Evolutionary conservation across 2,329 filamentous ascomycete species (phyloP).

Genomic region (Neopestalotiopsis clavispora): DNA sequence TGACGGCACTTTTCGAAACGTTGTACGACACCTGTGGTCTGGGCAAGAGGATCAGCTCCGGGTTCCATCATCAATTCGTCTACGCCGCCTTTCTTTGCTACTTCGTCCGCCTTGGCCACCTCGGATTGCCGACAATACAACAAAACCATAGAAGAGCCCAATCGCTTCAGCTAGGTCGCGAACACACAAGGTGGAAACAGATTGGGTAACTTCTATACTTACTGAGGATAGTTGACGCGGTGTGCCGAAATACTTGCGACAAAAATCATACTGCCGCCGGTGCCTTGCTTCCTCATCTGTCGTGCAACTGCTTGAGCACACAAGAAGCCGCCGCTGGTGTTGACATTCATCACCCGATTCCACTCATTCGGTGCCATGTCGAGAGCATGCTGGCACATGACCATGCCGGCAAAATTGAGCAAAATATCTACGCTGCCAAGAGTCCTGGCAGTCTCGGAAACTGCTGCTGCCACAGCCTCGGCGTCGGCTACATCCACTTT

Average conservation of each 20-base stretch:
- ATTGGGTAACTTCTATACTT: neutral
- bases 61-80: neutral
- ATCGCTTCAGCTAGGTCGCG: neutral
- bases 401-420: conserved; percentile 72
- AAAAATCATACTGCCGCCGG: conserved; percentile 67
- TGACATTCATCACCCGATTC: conserved; percentile 70
- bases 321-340: conserved; percentile 73
- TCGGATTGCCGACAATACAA: neutral
- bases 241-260: conserved; percentile 73
- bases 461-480: conserved; percentile 43
- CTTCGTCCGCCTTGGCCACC: neutral
- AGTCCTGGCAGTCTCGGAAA: conserved; percentile 37
- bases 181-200: neutral
- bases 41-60: neutral
- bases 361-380: conserved; percentile 64
- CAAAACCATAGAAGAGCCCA: neutral
- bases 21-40: conserved; percentile 73
- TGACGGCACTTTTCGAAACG: conserved; percentile 69
- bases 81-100: neutral
- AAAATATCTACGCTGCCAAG: conserved; percentile 61
- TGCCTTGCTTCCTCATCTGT: conserved; percentile 55
- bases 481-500: conserved; percentile 65
- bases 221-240: conserved; percentile 71
- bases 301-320: conserved; percentile 67
- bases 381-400: conserved; percentile 64